Percentiles rank a stretch among this genome's conserved stretches.
phyloP scores from a whole-genome alignment of 768 basidiomycete genomes.

The Trametes cingulata region DNA sequence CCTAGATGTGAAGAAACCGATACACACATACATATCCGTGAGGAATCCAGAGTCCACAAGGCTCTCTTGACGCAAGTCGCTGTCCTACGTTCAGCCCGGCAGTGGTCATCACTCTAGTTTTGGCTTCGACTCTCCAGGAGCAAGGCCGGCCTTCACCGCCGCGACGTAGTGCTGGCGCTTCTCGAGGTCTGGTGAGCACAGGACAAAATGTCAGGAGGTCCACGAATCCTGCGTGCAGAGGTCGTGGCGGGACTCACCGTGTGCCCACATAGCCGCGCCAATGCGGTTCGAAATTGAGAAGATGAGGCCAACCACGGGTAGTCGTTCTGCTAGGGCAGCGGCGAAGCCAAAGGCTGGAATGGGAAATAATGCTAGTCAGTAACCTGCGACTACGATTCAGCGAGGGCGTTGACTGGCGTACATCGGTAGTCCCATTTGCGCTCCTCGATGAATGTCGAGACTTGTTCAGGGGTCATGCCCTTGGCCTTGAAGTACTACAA shows the following conservation, averaged over 20 bases:
- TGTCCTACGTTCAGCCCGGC: too few relatives aligned
- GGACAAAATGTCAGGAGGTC: neutral
- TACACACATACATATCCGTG: too few relatives aligned
- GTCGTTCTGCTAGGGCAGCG: slow-evolving; percentile 76
- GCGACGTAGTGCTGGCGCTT: slow-evolving; percentile 54
- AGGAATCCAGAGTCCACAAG: too few relatives aligned
- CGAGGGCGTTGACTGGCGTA: slow-evolving; percentile 31
- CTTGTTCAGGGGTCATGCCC: slow-evolving; percentile 70
- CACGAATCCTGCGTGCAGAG: neutral
- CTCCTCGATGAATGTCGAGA: slow-evolving; percentile 81
- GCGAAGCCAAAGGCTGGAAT: slow-evolving; percentile 78
- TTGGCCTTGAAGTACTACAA: slow-evolving; percentile 79
- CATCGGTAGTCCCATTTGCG: slow-evolving; percentile 87
- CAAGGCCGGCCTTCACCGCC: slow-evolving; percentile 26
- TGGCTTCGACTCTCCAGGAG: neutral
- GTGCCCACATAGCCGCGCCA: slow-evolving; percentile 94
- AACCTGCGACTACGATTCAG: neutral
- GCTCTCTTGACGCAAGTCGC: too few relatives aligned
- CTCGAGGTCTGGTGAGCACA: slow-evolving; percentile 53
- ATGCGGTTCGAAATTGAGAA: slow-evolving; percentile 87
- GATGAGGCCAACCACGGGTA: slow-evolving; percentile 79
- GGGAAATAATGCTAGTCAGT: neutral
- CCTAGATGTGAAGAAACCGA: too few relatives aligned
- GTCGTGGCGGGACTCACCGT: slow-evolving; percentile 61
- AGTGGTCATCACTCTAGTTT: neutral